Conservation (phyloP, 208 protist genomes). For the Leishmania major region DNA sequence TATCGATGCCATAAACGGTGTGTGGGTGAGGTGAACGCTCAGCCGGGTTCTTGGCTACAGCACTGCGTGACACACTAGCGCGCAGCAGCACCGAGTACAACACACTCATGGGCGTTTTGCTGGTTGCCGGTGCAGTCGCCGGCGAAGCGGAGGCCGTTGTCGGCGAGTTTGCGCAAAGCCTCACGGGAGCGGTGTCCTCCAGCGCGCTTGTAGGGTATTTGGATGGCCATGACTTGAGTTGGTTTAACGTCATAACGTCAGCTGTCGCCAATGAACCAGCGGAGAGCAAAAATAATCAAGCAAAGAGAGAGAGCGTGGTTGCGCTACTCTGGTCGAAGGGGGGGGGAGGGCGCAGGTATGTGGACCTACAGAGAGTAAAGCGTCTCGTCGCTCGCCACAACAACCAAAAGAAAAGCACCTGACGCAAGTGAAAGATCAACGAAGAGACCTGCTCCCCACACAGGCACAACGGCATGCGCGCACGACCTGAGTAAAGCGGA, state of each 20-base stretch:
- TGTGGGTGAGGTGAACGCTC: conserved; percentile 12
- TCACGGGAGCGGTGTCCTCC: not conserved
- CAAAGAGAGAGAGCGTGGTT: not conserved
- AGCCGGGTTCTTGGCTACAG: not conserved
- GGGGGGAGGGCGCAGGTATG: not conserved
- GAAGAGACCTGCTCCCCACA: not conserved
- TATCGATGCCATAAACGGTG: conserved; percentile 9
- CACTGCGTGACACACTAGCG: not conserved
- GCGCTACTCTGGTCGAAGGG: not conserved
- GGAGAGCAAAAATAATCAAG: not conserved
- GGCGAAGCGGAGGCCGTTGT: conserved; percentile 1
- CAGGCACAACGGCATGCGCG: not conserved
- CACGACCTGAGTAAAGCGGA: not conserved
- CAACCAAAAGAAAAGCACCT: not conserved
- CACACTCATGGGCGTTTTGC: conserved; percentile 5
- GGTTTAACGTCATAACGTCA: conserved; percentile 7
- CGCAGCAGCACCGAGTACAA: conserved; percentile 23
- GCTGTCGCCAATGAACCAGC: not conserved
- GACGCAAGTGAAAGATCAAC: not conserved
- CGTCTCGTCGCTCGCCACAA: not conserved
- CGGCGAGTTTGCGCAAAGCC: not conserved
- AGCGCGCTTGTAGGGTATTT: not conserved
- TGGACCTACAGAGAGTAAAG: not conserved
- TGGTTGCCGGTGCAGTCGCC: not conserved
- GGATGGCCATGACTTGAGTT: not conserved